Conservation (phyloP, 495 filamentous ascomycete genomes). For the Tuber calosporum region DNA sequence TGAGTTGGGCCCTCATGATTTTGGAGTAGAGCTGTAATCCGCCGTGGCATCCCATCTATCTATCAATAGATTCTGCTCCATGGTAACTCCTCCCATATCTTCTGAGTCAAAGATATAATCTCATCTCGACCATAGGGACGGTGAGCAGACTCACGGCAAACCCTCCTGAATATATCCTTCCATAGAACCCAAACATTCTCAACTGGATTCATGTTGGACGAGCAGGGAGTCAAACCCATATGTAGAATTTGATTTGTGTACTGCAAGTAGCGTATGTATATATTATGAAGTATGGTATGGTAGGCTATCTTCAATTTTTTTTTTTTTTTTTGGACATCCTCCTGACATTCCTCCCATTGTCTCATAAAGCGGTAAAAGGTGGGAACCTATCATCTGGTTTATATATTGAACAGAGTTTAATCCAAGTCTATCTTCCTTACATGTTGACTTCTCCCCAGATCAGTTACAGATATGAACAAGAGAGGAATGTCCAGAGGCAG, state of each 20-base stretch:
- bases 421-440: slow-evolving; percentile 3
- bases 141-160: neutral
- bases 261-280: neutral
- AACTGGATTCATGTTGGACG: slow-evolving; percentile 11
- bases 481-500: no score
- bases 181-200: slow-evolving; percentile 10
- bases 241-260: neutral
- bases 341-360: neutral
- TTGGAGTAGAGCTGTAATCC: no score
- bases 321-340: no score
- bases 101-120: slow-evolving; percentile 7
- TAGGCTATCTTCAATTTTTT: slow-evolving; percentile 9
- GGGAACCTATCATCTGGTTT: neutral
- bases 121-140: neutral
- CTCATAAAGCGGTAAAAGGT: slow-evolving; percentile 7
- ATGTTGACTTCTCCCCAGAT: no score
- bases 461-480: no score
- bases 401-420: slow-evolving; percentile 9
- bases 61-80: slow-evolving; percentile 12
- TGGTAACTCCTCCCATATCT: slow-evolving; percentile 10
- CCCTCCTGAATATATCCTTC: slow-evolving; percentile 1
- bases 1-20: no score
- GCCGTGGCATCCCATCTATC: slow-evolving; percentile 16
- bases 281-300: neutral
- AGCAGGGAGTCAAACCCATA: slow-evolving; percentile 4